These are phyloP conservation scores for Arctium minus DNA, from an alignment of 129 eudicot species.

Conservation along the genomic window DNA sequence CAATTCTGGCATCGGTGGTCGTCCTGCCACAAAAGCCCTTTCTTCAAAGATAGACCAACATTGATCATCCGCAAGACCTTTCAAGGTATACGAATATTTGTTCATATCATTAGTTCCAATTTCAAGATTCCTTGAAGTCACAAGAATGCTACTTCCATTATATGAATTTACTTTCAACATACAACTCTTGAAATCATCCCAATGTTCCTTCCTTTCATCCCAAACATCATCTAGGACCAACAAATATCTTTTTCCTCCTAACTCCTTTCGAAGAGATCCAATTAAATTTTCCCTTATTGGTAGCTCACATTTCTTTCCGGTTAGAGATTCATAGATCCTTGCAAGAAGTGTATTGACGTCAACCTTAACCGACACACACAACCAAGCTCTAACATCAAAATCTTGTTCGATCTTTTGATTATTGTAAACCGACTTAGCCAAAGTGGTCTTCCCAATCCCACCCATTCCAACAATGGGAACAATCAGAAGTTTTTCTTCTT, in stretches of 20 bases:
- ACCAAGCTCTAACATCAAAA: background rate
- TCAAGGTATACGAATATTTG: background rate
- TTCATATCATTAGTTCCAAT: background rate
- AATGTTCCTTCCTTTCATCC: background rate
- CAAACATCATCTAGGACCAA: background rate
- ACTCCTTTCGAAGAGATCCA: background rate
- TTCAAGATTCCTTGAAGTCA: background rate
- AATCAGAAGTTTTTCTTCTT: background rate
- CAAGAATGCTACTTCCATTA: background rate
- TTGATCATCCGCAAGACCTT: background rate
- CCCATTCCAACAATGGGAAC: background rate
- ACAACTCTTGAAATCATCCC: background rate
- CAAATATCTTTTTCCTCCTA: background rate
- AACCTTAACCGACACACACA: background rate
- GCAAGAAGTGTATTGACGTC: background rate
- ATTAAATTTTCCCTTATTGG: background rate
- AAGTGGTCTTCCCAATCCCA: background rate
- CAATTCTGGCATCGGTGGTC: background rate
- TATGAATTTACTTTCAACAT: background rate
- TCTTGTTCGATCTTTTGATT: background rate
- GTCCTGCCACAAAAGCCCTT: background rate
- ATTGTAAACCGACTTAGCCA: background rate
- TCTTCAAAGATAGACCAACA: background rate
- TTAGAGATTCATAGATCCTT: background rate
- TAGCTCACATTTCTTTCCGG: background rate